Evolutionary conservation across 345 rosid species (phyloP).

Genomic region (Clausena lansium): DNA sequence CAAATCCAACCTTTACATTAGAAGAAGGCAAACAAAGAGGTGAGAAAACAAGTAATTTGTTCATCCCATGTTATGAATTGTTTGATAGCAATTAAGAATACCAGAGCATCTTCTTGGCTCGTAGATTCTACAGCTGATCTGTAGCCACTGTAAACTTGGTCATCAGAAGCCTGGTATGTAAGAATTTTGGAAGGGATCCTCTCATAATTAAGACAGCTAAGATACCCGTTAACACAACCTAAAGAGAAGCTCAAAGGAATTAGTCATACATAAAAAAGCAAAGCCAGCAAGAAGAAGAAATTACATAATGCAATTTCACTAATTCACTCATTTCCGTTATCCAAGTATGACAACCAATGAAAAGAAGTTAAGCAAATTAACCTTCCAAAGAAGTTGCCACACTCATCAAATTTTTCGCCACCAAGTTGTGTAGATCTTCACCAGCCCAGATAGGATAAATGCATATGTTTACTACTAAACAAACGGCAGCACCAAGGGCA

Average conservation of each 20-base stretch:
- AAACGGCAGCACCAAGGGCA: constrained; percentile 82
- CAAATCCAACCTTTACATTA: constrained; percentile 69
- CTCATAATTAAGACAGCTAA: constrained; percentile 61
- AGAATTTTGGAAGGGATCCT: constrained; percentile 86
- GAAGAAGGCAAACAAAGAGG: background rate
- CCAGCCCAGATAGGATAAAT: constrained; percentile 99
- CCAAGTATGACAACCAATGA: background rate
- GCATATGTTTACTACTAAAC: constrained; percentile 70
- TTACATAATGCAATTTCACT: background rate
- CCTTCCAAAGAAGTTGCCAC: constrained; percentile 94
- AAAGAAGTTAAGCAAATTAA: constrained; percentile 13
- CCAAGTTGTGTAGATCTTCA: constrained; percentile 88
- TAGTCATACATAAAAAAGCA: constrained; percentile 13
- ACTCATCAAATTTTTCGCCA: constrained; percentile 73
- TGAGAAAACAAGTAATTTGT: constrained; percentile 10
- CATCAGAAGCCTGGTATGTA: constrained; percentile 85
- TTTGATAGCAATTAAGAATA: constrained; percentile 27
- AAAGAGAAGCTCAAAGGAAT: constrained; percentile 17
- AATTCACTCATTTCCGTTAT: background rate
- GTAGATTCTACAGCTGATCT: constrained; percentile 84
- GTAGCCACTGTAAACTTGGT: constrained; percentile 82
- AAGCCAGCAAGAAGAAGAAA: background rate
- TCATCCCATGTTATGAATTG: background rate
- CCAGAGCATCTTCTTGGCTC: constrained; percentile 93
- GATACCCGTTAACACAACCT: constrained; percentile 83